Evolutionary conservation across 1,284 basidiomycete genomes (phyloP).

Genomic region (Gomphus sp.): DNA sequence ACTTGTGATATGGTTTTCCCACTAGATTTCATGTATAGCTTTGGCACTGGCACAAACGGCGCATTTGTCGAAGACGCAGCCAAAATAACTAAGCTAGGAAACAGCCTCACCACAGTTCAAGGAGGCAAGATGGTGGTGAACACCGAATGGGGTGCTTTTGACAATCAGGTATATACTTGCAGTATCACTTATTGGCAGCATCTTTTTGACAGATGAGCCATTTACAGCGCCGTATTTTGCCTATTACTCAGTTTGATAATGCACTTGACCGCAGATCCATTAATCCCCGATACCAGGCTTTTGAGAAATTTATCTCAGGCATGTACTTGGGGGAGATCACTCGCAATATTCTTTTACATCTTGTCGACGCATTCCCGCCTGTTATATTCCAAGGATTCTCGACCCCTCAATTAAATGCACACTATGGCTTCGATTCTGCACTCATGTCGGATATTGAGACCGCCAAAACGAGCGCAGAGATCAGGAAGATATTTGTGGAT

Average conservation of each 20-base stretch:
- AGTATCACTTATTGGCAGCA: constrained; percentile 2
- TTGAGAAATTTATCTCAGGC: constrained; percentile 98
- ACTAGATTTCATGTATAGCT: constrained; percentile 53
- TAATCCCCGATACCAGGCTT: constrained; percentile 89
- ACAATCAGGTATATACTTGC: constrained; percentile 61
- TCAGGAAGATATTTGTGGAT: constrained; percentile 47
- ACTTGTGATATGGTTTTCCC: constrained; percentile 4
- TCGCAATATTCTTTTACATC: constrained; percentile 75
- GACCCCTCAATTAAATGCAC: constrained; percentile 66
- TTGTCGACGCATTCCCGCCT: constrained; percentile 74
- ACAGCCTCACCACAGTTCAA: constrained; percentile 43
- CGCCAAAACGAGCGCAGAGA: constrained; percentile 44
- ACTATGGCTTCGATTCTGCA: constrained; percentile 92
- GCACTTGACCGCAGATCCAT: constrained; percentile 89
- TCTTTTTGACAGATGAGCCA: not conserved
- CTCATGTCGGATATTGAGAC: constrained; percentile 84
- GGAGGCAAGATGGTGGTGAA: constrained; percentile 91
- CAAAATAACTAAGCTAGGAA: constrained; percentile 78
- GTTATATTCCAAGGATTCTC: constrained; percentile 78
- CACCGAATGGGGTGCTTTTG: constrained; percentile 96
- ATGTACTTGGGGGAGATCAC: constrained; percentile 98
- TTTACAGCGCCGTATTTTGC: constrained; percentile 70
- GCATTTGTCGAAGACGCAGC: constrained; percentile 87
- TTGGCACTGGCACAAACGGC: constrained; percentile 97
- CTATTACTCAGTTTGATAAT: constrained; percentile 90